A percentile compares a stretch with the other conserved stretches of the same genome.
These are phyloP conservation scores for Elaeis guineensis DNA, from an alignment of 176 grass and related monocot species.

Conservation along the genomic window DNA sequence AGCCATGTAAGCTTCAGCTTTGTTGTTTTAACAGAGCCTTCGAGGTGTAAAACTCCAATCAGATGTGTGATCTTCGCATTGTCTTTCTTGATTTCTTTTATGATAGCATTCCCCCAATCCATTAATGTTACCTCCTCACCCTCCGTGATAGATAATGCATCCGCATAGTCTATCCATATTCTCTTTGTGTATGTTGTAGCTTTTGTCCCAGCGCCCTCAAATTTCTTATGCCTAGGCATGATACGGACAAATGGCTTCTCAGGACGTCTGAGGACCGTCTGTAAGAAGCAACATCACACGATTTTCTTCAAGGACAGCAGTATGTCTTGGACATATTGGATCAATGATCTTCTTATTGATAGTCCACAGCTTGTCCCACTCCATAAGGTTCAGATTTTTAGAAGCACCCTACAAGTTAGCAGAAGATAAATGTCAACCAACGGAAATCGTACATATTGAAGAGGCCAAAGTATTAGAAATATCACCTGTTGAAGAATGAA, in stretches of 20 bases:
- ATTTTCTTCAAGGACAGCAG: constrained; percentile 52
- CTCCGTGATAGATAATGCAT: constrained; percentile 49
- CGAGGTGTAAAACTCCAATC: constrained; percentile 71
- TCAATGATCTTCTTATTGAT: constrained; percentile 92
- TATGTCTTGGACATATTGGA: constrained; percentile 79
- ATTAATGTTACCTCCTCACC: constrained; percentile 89
- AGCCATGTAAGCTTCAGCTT: constrained; percentile 93
- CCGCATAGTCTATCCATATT: constrained; percentile 69
- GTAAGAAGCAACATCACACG: constrained; percentile 46
- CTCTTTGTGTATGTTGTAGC: constrained; percentile 61
- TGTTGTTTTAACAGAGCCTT: constrained; percentile 80
- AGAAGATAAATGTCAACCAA: constrained; percentile 1
- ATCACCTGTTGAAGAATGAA: constrained; percentile 89
- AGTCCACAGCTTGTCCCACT: constrained; percentile 95
- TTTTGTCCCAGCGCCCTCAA: constrained; percentile 77
- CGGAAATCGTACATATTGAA: neutral
- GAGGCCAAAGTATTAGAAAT: neutral
- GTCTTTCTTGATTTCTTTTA: constrained; percentile 75
- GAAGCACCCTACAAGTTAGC: constrained; percentile 60
- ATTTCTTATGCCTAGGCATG: constrained; percentile 88
- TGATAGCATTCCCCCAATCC: constrained; percentile 94
- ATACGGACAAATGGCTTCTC: constrained; percentile 50
- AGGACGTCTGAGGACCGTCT: constrained; percentile 67
- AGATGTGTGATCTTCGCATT: constrained; percentile 53
- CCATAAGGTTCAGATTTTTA: constrained; percentile 94